phyloP scores from a whole-genome alignment of 2,329 filamentous ascomycete species.

The Pseudogymnoascus sp. region DNA sequence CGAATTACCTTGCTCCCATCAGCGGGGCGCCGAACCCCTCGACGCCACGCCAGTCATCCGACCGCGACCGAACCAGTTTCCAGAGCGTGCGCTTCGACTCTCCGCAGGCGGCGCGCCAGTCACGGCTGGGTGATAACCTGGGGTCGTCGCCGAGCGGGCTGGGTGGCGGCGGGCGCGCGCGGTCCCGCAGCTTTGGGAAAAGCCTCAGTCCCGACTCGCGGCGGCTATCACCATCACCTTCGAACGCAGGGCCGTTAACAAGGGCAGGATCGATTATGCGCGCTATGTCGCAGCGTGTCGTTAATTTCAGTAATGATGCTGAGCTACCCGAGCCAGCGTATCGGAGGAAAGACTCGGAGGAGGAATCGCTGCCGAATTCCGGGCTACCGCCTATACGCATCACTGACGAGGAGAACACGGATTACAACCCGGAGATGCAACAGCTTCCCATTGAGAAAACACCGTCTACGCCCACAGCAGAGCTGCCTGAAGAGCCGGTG shows the following conservation, averaged over 20 bases:
- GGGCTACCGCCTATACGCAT: not conserved
- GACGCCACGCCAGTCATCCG: slow-evolving; percentile 36
- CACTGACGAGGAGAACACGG: slow-evolving; percentile 2
- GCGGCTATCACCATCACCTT: slow-evolving; percentile 47
- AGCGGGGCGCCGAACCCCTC: slow-evolving; percentile 35
- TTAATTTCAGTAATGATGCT: slow-evolving; percentile 91
- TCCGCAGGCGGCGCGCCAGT: slow-evolving; percentile 28
- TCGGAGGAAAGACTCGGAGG: slow-evolving; percentile 26
- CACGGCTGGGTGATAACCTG: slow-evolving; percentile 46
- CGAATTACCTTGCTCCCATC: slow-evolving; percentile 48
- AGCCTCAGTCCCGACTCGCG: slow-evolving; percentile 44
- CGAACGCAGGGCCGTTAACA: slow-evolving; percentile 56
- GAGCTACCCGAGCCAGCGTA: slow-evolving; percentile 65
- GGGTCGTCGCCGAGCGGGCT: slow-evolving; percentile 31
- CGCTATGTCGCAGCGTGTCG: slow-evolving; percentile 91
- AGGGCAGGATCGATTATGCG: slow-evolving; percentile 69
- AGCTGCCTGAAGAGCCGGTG: slow-evolving; percentile 9
- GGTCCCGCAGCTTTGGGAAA: slow-evolving; percentile 50
- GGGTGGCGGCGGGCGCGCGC: slow-evolving; percentile 34
- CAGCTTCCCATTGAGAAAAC: slow-evolving; percentile 13
- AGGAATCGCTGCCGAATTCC: not conserved
- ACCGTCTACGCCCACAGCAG: slow-evolving; percentile 1
- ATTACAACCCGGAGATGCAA: not conserved
- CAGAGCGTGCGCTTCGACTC: slow-evolving; percentile 46
- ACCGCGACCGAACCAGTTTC: slow-evolving; percentile 38